Percentiles rank a stretch among this genome's conserved stretches.
These are phyloP conservation scores for Carex littledalei DNA, from an alignment of 176 grass and related monocot species.

Conservation along the genomic window DNA sequence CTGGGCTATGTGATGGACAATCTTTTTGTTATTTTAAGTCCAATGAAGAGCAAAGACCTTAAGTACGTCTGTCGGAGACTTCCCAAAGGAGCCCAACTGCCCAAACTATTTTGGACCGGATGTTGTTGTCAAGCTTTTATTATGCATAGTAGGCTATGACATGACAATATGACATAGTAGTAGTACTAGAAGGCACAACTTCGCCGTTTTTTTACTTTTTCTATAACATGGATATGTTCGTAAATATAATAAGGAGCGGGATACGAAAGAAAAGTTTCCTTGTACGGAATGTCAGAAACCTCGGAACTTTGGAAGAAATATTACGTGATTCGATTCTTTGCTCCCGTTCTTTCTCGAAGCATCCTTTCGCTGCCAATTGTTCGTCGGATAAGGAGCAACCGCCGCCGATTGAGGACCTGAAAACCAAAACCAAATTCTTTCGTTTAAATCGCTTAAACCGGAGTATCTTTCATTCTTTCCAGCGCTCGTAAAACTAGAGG, in stretches of 20 bases:
- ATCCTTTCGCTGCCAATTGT: background rate
- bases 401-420: background rate
- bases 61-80: background rate
- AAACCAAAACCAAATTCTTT: background rate
- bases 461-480: conserved; percentile 8
- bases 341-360: conserved; percentile 9
- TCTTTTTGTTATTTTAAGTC: no score
- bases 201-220: no score
- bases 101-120: background rate
- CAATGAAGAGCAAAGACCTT: no score
- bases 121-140: no score
- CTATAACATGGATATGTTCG: no score
- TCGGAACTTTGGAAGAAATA: background rate
- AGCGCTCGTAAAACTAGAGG: background rate
- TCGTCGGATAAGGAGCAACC: background rate
- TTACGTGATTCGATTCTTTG: background rate
- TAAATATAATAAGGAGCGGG: background rate
- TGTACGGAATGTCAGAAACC: background rate
- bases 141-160: no score
- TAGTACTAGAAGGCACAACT: no score
- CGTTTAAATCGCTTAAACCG: conserved; percentile 33
- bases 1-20: background rate
- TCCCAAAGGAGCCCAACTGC: no score
- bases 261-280: background rate
- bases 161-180: no score